Evolutionary conservation across 2,329 filamentous ascomycete species (phyloP).

Genomic region (Pyrenophora teres): DNA sequence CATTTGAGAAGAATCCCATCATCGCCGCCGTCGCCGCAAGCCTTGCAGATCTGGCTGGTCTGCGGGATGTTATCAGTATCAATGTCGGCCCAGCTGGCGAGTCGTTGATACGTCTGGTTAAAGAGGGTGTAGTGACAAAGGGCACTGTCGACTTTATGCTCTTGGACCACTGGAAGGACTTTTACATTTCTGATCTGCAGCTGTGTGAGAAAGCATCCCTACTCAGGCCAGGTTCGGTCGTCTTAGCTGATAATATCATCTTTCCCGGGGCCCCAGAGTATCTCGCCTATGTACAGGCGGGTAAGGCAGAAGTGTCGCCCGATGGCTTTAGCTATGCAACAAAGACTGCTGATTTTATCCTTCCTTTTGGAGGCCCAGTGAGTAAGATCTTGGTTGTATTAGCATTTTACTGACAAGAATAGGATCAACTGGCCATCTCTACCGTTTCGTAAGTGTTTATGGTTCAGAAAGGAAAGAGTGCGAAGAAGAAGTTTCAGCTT

Average conservation of each 20-base stretch:
- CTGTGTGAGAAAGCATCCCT: not conserved
- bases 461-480: no score
- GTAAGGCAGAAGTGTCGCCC: not conserved
- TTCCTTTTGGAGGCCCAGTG: slow-evolving; percentile 1
- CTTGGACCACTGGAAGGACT: slow-evolving; percentile 1
- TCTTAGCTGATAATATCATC: not conserved
- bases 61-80: not conserved
- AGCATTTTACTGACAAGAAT: not conserved
- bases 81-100: not conserved
- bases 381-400: not conserved
- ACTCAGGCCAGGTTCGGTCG: not conserved
- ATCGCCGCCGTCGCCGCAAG: not conserved
- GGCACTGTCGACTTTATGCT: not conserved
- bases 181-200: slow-evolving; percentile 1
- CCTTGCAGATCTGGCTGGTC: not conserved
- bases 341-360: not conserved
- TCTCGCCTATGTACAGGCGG: not conserved
- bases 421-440: not conserved
- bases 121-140: not conserved
- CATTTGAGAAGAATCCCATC: slow-evolving; percentile 1
- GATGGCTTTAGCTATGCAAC: not conserved
- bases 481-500: not conserved
- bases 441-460: not conserved
- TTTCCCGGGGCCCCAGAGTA: slow-evolving; percentile 1
- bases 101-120: not conserved